Evolutionary conservation across 768 basidiomycete species (phyloP), one percentile per base, ranked within the genome.

Genomic region (Kwoniella dendrophila): DNA sequence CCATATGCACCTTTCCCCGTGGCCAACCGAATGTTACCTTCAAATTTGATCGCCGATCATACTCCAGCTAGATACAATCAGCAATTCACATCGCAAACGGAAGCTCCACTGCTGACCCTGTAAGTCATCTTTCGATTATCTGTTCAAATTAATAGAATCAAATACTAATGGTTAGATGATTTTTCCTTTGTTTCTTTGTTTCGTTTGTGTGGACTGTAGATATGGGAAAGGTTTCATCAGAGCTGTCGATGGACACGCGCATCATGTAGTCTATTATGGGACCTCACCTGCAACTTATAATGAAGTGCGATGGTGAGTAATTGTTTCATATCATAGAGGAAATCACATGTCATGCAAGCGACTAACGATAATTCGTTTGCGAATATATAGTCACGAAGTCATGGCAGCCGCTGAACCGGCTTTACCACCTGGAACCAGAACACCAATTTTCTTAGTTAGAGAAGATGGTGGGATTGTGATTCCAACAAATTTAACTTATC

Each of bases 271-370:
- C 5, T 78, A 68, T 43, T 78, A 70, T 41, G 77, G 70, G 4
- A 59, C 69, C 20, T 50, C 72, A 30, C 63, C 67, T 4, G 68
- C 77, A 11, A 30, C 20, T 18, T 62, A 72, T 47, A 72, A 71
- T 49, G 76, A 77, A 55, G 63, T 67, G 14, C 32, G 73, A 58
- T 75, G 76, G 73, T 77, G 69, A 64, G 66, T 62, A 33, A 26
- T 8, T 18, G 27, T 26, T 32, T 26, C 26, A 14, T 18, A 2
- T n/a, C 29, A 16, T 32, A 27, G 38, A 29, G 27, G 7, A 27
- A 34, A 26, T 32, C 40, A 47, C 8, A 5, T 11, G 41, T 14
- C 18, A 43, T 7, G 34, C 16, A n/a, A 43, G 18, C n/a, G 12
- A 20, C 12, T 20, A 38, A 38, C 36, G 18, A 38, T 38, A n/a